A percentile compares a stretch with the other conserved stretches of the same genome.
phyloP scores from a whole-genome alignment of 2,329 filamentous ascomycete species.

The Epichloe festucae region DNA sequence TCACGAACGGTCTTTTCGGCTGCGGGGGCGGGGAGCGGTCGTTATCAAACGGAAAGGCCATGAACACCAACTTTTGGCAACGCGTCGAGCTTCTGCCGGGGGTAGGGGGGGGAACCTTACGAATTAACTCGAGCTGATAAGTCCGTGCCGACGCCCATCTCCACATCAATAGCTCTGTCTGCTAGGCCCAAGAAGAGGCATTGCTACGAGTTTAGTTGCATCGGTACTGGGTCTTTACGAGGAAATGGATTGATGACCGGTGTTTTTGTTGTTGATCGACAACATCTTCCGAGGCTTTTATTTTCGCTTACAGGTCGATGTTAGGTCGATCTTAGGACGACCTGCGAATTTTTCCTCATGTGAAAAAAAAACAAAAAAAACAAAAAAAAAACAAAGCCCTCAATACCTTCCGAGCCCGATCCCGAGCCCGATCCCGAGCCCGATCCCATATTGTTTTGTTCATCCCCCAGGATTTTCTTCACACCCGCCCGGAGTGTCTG shows the following conservation, averaged over 20 bases:
- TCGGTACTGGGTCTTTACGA: not conserved
- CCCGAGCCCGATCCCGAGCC: not conserved
- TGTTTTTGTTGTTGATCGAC: conserved; percentile 1
- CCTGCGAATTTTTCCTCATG: not conserved
- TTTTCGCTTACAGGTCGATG: not conserved
- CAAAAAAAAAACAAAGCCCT: not conserved
- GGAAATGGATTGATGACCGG: not conserved
- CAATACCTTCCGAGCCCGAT: not conserved
- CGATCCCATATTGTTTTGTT: conserved; percentile 1
- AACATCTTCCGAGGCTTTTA: conserved; percentile 1
- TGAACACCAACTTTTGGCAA: too few species aligned
- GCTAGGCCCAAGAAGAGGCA: conserved; percentile 3
- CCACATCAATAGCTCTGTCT: conserved; percentile 2
- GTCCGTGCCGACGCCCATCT: not conserved
- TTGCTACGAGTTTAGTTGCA: conserved; percentile 6
- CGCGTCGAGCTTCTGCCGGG: too few species aligned
- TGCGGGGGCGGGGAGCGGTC: too few species aligned
- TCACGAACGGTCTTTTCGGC: too few species aligned
- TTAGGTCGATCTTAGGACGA: not conserved
- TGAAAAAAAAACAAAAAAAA: not conserved
- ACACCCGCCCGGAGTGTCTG: not conserved
- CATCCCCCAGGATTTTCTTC: not conserved
- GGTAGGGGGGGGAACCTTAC: too few species aligned
- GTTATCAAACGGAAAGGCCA: too few species aligned
- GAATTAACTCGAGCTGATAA: not conserved